Percentiles rank a stretch among this genome's conserved stretches.
Evolutionary conservation across 164 flowering plant species (phyloP).

Genomic region (Akebia trifoliata): DNA sequence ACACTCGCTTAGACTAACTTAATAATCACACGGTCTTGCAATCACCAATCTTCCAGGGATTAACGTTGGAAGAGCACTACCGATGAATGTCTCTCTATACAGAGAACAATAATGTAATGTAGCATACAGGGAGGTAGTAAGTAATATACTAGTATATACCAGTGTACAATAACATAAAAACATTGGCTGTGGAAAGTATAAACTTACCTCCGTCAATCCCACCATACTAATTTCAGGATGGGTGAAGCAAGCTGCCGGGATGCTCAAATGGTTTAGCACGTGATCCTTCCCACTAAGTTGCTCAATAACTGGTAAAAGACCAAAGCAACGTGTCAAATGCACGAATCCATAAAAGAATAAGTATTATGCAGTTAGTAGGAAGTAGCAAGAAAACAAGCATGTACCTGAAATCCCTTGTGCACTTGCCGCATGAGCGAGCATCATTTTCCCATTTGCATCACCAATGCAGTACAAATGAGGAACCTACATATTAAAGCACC

Average conservation of each 20-base stretch:
- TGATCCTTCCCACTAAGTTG: constrained; percentile 89
- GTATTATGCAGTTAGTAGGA: constrained; percentile 1
- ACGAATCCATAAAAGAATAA: background rate
- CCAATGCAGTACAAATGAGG: constrained; percentile 97
- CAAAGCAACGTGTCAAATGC: constrained; percentile 5
- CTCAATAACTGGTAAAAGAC: constrained; percentile 76
- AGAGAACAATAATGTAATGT: too few relatives aligned
- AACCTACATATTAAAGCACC: constrained; percentile 48
- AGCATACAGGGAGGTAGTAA: too few relatives aligned
- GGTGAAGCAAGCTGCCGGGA: constrained; percentile 99
- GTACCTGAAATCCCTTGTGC: constrained; percentile 96
- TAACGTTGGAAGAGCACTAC: too few relatives aligned
- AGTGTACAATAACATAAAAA: too few relatives aligned
- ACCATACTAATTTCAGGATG: constrained; percentile 99
- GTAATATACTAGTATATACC: too few relatives aligned
- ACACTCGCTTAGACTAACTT: too few relatives aligned
- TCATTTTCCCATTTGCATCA: constrained; percentile 99
- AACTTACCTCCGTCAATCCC: constrained; percentile 89
- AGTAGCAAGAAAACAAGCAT: constrained; percentile 1
- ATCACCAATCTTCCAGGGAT: too few relatives aligned
- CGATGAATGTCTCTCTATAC: too few relatives aligned
- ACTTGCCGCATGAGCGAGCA: constrained; percentile 99
- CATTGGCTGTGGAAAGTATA: too few relatives aligned
- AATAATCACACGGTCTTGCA: too few relatives aligned
- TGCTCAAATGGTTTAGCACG: constrained; percentile 87